Evolutionary conservation across 2,329 filamentous ascomycete species (phyloP), one percentile per base, ranked within the genome.

Genomic region (Stagonosporopsis vannaccii): DNA sequence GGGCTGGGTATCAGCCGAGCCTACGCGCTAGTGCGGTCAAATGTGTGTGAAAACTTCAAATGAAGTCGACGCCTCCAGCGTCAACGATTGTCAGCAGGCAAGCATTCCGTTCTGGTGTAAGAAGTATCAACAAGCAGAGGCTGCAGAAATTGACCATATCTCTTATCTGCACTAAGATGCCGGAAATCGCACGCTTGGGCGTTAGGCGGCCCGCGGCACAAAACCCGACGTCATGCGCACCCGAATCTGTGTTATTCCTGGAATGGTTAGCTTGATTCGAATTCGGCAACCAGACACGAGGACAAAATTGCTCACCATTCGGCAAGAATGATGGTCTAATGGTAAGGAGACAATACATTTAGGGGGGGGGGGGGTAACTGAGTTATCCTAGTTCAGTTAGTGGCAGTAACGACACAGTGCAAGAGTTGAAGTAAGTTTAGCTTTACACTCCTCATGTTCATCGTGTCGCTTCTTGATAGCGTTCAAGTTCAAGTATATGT

Each of bases 1-100:
- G 47, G 33, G 44, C 44, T 48, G 48, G 44, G 41, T 23, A 8
- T 32, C n/a, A 40, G 39, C 36, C 26, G 42, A 36, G 40, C 55
- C 43, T 49, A 23, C 25, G 53, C 44, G 46, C 53, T 58, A 58
- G 41, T 54, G 51, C 59, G 51, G 20, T 48, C 41, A 32, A 47
- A 43, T 32, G 25, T 22, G 51, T 53, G 42, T 53, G 47, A 55
- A 42, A 50, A 55, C 50, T 58, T 55, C 56, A 9, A 50, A 55
- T 13, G 40, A 58, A 58, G 51, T 58, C 51, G 61, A 61, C 61
- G 61, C 61, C 54, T 56, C 53, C 61, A 61, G 61, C 61, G 61
- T 63, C 61, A 52, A 51, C 44, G 35, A 33, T 50, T 48, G 61
- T 63, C 59, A 63, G 58, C 61, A 59, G 44, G 61, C 52, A 59